phyloP scores from a whole-genome alignment of 306 rosid species.

The Pterocarpus macrocarpus region DNA sequence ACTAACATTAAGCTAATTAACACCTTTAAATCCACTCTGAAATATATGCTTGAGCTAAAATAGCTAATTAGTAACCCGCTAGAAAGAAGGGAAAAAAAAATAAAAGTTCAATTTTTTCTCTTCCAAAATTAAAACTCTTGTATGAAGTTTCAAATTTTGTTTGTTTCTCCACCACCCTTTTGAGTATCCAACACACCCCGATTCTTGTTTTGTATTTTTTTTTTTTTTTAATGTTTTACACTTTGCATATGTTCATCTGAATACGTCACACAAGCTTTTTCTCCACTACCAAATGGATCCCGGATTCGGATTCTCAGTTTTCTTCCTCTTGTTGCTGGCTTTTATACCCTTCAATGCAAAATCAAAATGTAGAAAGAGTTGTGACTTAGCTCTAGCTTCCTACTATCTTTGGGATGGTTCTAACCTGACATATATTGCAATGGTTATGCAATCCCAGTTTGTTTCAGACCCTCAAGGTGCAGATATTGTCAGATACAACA shows the following conservation, averaged over 20 bases:
- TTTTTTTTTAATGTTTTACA: not conserved
- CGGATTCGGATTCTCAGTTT: constrained; percentile 16
- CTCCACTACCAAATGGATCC: constrained; percentile 27
- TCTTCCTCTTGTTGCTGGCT: constrained; percentile 33
- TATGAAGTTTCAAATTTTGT: not conserved
- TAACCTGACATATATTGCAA: constrained; percentile 43
- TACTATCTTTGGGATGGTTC: constrained; percentile 41
- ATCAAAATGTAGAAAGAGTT: constrained; percentile 58
- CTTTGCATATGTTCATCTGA: not conserved
- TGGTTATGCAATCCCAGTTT: constrained; percentile 40
- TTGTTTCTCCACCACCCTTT: not conserved
- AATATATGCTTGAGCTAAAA: not conserved
- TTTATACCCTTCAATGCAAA: constrained; percentile 43
- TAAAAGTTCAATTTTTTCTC: not conserved
- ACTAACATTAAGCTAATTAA: too few species aligned
- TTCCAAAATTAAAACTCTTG: not conserved
- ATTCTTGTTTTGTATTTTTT: not conserved
- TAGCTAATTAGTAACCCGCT: not conserved
- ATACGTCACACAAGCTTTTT: not conserved
- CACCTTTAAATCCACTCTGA: not conserved
- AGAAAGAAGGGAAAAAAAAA: not conserved
- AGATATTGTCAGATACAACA: constrained; percentile 56
- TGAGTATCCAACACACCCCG: constrained; percentile 7
- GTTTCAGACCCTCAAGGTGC: constrained; percentile 6
- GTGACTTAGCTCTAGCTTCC: constrained; percentile 72